Conservation (phyloP, 495 filamentous ascomycete species). For the Penicillium coffeae region DNA sequence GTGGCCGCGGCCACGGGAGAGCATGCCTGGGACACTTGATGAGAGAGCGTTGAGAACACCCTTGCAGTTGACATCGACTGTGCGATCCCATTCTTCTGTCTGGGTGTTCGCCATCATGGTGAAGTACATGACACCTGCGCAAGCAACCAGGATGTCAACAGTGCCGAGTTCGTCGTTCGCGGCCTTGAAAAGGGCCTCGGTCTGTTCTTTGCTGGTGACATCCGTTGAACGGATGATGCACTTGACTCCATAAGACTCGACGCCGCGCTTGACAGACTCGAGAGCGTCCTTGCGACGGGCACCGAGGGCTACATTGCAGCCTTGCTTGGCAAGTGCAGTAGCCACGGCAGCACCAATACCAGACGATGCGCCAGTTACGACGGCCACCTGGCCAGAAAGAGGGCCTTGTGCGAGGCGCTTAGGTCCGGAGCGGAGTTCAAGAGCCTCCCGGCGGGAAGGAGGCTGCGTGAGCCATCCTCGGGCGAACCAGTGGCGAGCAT, state of each 20-base stretch:
- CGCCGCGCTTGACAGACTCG: slow-evolving; percentile 49
- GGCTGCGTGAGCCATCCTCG: slow-evolving; percentile 60
- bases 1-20: slow-evolving; percentile 56
- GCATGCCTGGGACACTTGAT: slow-evolving; percentile 58
- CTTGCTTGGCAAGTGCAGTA: slow-evolving; percentile 48
- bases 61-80: slow-evolving; percentile 70
- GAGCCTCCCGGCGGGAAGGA: slow-evolving; percentile 39
- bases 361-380: slow-evolving; percentile 49
- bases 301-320: slow-evolving; percentile 58
- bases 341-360: slow-evolving; percentile 51
- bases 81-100: slow-evolving; percentile 64
- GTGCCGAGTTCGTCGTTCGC: slow-evolving; percentile 55
- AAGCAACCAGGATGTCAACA: slow-evolving; percentile 63
- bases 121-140: slow-evolving; percentile 72
- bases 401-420: slow-evolving; percentile 39
- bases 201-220: slow-evolving; percentile 53
- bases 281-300: slow-evolving; percentile 60
- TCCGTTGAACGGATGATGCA: slow-evolving; percentile 58
- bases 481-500: slow-evolving; percentile 66
- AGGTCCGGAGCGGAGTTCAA: slow-evolving; percentile 21
- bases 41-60: slow-evolving; percentile 61
- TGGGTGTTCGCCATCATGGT: slow-evolving; percentile 67
- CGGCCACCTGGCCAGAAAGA: slow-evolving; percentile 50
- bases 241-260: slow-evolving; percentile 48
- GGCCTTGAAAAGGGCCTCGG: slow-evolving; percentile 50